Base-by-base conservation (phyloP, 306 rosid genomes). In the Psophocarpus tetragonolobus region DNA sequence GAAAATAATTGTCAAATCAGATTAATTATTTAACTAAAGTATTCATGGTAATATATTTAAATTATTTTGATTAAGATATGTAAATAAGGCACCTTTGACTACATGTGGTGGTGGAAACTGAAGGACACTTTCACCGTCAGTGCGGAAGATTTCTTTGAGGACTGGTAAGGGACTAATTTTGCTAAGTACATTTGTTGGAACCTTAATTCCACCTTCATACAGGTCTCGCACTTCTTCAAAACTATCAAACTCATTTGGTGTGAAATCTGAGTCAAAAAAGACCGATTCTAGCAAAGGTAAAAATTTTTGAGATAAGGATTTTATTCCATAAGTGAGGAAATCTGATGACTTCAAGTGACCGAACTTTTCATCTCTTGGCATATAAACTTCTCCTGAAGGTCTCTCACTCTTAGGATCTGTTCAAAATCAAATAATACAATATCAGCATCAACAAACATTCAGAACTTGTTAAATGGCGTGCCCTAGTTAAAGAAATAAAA, bases 261-360 rank as follows among this genome's bases (percentile, higher is more conserved):
- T 68, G 66, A 58, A 85, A 65, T 44, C 64, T 29, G 64, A 74
- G 68, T 71, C 82, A 7, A 87, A 29, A 6, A 87, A 29, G 4
- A 64, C 15, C 9, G 87, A 63, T 73, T 78, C 82, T 3, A 92
- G 38, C 3, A 61, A 62, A 5, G 94, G 91, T 4, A 77, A 71
- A 2, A 91, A 67, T 5, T 61, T 18, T 13, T 88, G 93, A 24
- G 84, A 64, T 8, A 87, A 0, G n/a, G 89, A 79, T 81, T 89
- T 89, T 56, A 91, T 39, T 10, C 82, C 74, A 66, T 84, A 85
- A 1, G 74, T 87, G 4, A 91, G 56, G 12, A 91, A 89, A 56
- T 91, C 97, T 33, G 92, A 79, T 58, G 87, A 56, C 82, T 91
- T 91, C 81, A 87, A 64, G 83, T 87, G 89, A 4, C 90, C 90